Evolutionary conservation across 2,329 filamentous ascomycete species (phyloP), one percentile per base, ranked within the genome.

Genomic region (Delphinella strobiligena): DNA sequence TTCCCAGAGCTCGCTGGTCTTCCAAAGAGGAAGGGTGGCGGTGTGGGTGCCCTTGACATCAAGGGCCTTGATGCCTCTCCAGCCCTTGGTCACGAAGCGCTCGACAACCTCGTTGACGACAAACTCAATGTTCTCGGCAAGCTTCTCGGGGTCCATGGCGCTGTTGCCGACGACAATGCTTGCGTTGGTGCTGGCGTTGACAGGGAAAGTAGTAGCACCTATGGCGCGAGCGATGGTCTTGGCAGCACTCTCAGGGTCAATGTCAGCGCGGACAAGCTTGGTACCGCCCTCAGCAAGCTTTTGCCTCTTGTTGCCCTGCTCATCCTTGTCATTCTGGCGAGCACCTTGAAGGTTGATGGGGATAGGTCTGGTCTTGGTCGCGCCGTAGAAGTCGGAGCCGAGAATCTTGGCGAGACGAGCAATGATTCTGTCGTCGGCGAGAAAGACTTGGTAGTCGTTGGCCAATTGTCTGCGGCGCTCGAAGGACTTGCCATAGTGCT

Each of bases 41-140:
- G 89, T 94, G 55, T 84, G 78, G 19, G 85, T 81, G 3, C 86
- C 85, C 72, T 96, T 98, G 68, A 98, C 72, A 61, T 93, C 87
- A 45, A 98, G 67, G 47, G 76, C 75, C 61, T 80, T 80, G 47
- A 96, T 73, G 59, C 89, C 91, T 54, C 75, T 76, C 87, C 88
- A 95, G 54, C 87, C 80, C 59, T 89, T 80, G 14, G 87, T 77
- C 34, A 95, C 77, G 56, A 81, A 83, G 60, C 82, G 87, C 46
- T 83, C 78, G 5, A 87, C 76, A 53, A 95, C 62, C 2, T 71
- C 72, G 33, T 71, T 62, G 17, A 76, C 74, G 3, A 89, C 82
- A 14, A 77, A 79, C 43, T 81, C 73, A 37, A 91, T 70, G 61
- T 98, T 98, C 53, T 80, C 84, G 31, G 78, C 75, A 42, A 96